Percentiles rank a stretch among this genome's conserved stretches.
Evolutionary conservation across 2,329 filamentous ascomycete genomes (phyloP).

Genomic region (Fusarium citri): DNA sequence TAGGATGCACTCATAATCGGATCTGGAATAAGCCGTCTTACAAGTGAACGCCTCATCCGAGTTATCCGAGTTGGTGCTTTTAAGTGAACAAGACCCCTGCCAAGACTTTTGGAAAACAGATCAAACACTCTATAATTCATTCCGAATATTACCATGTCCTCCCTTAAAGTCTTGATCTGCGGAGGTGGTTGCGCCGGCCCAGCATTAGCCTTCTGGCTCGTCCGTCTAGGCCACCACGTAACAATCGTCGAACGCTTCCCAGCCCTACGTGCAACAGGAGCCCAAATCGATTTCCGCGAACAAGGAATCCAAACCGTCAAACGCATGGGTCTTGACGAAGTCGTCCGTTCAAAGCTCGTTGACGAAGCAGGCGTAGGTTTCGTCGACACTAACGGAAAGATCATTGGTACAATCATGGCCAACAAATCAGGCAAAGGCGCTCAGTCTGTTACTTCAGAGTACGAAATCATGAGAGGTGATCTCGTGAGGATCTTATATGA

Average conservation of each 20-base stretch:
- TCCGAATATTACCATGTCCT: slow-evolving; percentile 3
- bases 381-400: slow-evolving; percentile 6
- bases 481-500: slow-evolving; percentile 58
- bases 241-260: slow-evolving; percentile 56
- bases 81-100: neutral
- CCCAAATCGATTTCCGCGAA: slow-evolving; percentile 32
- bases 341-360: slow-evolving; percentile 7
- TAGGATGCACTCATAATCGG: neutral
- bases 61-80: neutral
- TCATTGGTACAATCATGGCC: slow-evolving; percentile 21
- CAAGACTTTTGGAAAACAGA: neutral
- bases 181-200: slow-evolving; percentile 52
- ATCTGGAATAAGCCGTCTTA: neutral
- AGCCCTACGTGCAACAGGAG: slow-evolving; percentile 21
- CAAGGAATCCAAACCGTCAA: slow-evolving; percentile 27
- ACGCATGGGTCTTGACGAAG: slow-evolving; percentile 14
- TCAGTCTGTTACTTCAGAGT: slow-evolving; percentile 59
- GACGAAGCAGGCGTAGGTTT: slow-evolving; percentile 24
- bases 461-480: slow-evolving; percentile 67
- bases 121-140: neutral
- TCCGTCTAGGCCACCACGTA: slow-evolving; percentile 47
- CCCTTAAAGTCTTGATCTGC: slow-evolving; percentile 43
- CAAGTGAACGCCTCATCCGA: neutral
- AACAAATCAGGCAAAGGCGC: slow-evolving; percentile 37
- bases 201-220: slow-evolving; percentile 48